phyloP scores from a whole-genome alignment of 2,329 filamentous ascomycete species.

The Penicillium sp. region DNA sequence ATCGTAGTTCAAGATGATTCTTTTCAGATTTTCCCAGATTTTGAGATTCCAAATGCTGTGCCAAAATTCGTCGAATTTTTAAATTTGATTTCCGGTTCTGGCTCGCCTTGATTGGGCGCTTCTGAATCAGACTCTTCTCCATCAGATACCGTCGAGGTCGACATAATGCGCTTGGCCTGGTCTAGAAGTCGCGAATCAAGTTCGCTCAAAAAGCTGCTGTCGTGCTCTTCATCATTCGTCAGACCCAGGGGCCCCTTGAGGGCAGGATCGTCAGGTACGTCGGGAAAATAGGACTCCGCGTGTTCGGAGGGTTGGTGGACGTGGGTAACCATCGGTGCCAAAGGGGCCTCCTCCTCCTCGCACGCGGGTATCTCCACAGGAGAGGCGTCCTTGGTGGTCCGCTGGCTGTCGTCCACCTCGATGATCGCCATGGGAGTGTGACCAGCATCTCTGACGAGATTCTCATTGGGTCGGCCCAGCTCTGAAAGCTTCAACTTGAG shows the following conservation, averaged over 20 bases:
- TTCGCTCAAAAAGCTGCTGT: slow-evolving; percentile 46
- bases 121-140: slow-evolving; percentile 31
- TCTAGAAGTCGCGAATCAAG: slow-evolving; percentile 50
- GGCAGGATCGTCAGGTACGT: slow-evolving; percentile 48
- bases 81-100: slow-evolving; percentile 47
- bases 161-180: slow-evolving; percentile 42
- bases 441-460: slow-evolving; percentile 47
- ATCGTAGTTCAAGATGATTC: slow-evolving; percentile 1
- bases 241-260: slow-evolving; percentile 50
- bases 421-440: slow-evolving; percentile 52
- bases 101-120: slow-evolving; percentile 30
- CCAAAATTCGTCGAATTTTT: slow-evolving; percentile 53
- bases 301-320: slow-evolving; percentile 42
- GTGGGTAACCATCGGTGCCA: slow-evolving; percentile 38
- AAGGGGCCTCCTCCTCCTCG: slow-evolving; percentile 35
- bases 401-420: slow-evolving; percentile 37
- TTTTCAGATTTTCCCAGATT: slow-evolving; percentile 23
- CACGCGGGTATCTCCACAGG: slow-evolving; percentile 27
- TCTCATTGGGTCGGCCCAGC: slow-evolving; percentile 44
- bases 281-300: slow-evolving; percentile 47
- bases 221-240: slow-evolving; percentile 46
- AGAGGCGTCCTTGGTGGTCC: slow-evolving; percentile 26
- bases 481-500: slow-evolving; percentile 43
- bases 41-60: slow-evolving; percentile 48
- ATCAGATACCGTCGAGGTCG: slow-evolving; percentile 29